Percentiles rank a stretch among this genome's conserved stretches.
Evolutionary conservation across 352 stramenopile genomes (phyloP).

Genomic region (Pythium folliculosum): DNA sequence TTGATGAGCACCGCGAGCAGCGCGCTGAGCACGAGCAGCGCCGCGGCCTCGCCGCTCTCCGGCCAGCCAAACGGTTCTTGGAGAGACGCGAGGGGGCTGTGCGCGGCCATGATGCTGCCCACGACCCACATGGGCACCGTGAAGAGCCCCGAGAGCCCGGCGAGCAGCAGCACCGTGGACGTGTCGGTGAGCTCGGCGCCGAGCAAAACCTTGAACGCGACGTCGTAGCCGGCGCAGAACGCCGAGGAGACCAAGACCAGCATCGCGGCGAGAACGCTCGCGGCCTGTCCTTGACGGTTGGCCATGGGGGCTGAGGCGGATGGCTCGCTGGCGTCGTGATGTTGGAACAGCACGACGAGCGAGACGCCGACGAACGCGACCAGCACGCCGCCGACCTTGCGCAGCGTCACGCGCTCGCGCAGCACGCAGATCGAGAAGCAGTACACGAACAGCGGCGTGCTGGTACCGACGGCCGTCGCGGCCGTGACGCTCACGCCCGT

Average conservation of each 20-base stretch:
- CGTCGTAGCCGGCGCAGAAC: slow-evolving; percentile 53
- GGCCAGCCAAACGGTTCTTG: slow-evolving; percentile 55
- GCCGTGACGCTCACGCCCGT: slow-evolving; percentile 46
- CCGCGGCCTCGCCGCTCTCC: slow-evolving; percentile 31
- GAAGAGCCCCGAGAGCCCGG: slow-evolving; percentile 44
- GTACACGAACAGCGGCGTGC: slow-evolving; percentile 64
- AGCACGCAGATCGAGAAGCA: slow-evolving; percentile 68
- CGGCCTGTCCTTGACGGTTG: too few relatives aligned
- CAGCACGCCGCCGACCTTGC: slow-evolving; percentile 51
- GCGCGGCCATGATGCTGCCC: slow-evolving; percentile 40
- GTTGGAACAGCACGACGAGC: slow-evolving; percentile 48
- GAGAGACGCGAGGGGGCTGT: slow-evolving; percentile 40
- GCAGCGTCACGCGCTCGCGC: slow-evolving; percentile 35
- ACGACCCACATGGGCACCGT: slow-evolving; percentile 50
- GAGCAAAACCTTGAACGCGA: slow-evolving; percentile 39
- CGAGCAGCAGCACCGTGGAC: slow-evolving; percentile 50
- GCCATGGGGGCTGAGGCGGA: too few relatives aligned
- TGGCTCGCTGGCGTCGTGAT: slow-evolving; percentile 3
- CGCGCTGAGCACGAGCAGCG: slow-evolving; percentile 43
- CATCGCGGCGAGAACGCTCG: slow-evolving; percentile 40
- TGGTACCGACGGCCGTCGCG: slow-evolving; percentile 58
- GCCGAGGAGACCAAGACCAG: slow-evolving; percentile 50
- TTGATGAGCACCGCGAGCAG: slow-evolving; percentile 40
- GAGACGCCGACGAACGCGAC: slow-evolving; percentile 46
- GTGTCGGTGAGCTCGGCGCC: slow-evolving; percentile 50